Conservation (phyloP, 164 flowering plant species). For the Aristolochia contorta region DNA sequence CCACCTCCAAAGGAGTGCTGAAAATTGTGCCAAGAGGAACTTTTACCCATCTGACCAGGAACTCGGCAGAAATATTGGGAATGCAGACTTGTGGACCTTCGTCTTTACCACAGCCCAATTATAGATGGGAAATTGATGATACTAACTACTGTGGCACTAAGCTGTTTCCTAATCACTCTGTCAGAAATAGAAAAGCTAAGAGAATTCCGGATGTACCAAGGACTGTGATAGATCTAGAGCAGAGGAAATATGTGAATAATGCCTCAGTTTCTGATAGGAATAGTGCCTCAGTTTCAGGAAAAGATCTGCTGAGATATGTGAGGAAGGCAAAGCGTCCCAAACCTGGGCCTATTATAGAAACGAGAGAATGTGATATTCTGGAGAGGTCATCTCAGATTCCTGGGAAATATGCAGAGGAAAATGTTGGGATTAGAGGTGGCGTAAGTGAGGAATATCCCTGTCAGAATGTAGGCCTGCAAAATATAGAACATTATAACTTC, state of each 20-base stretch:
- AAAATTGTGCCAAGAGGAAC: slow-evolving; percentile 23
- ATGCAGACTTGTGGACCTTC: slow-evolving; percentile 9
- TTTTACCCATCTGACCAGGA: slow-evolving; percentile 5
- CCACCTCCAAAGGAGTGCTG: slow-evolving; percentile 26
- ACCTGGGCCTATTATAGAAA: slow-evolving; percentile 6
- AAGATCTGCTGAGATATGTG: slow-evolving; percentile 9
- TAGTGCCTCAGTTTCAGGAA: neutral
- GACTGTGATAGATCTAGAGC: slow-evolving; percentile 8
- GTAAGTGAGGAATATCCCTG: slow-evolving; percentile 3
- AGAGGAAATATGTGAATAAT: slow-evolving; percentile 4
- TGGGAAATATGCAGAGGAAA: slow-evolving; percentile 4
- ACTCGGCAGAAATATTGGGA: slow-evolving; percentile 5
- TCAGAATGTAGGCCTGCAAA: slow-evolving; percentile 11
- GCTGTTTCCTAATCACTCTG: slow-evolving; percentile 6
- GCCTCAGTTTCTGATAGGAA: neutral
- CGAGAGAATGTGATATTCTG: slow-evolving; percentile 9
- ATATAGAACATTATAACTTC: slow-evolving; percentile 6
- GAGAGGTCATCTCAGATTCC: neutral
- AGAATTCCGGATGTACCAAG: slow-evolving; percentile 9
- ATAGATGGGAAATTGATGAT: slow-evolving; percentile 8
- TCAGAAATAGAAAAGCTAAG: slow-evolving; percentile 10
- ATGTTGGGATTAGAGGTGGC: neutral
- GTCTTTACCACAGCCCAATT: slow-evolving; percentile 11
- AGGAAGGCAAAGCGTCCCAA: slow-evolving; percentile 8
- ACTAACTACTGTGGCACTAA: neutral